Percentiles rank a stretch among this genome's conserved stretches.
phyloP scores from a whole-genome alignment of 179 eudicot species.

The Silene vulgaris region DNA sequence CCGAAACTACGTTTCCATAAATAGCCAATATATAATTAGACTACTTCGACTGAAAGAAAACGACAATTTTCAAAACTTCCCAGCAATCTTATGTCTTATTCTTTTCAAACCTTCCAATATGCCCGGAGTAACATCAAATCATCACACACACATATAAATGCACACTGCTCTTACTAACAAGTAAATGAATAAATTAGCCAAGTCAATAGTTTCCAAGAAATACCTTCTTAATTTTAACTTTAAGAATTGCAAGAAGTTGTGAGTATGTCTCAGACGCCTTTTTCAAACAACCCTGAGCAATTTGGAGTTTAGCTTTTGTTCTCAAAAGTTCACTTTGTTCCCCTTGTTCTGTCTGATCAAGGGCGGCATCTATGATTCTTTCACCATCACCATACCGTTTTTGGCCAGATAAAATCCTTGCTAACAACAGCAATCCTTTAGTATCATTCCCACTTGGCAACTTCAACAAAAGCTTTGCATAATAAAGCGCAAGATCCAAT shows the following conservation, averaged over 20 bases:
- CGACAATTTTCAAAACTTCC: not conserved
- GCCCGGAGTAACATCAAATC: not conserved
- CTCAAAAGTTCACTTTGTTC: constrained; percentile 67
- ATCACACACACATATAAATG: not conserved
- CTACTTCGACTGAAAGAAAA: not conserved
- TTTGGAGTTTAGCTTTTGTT: constrained; percentile 80
- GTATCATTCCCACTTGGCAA: constrained; percentile 60
- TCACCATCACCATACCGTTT: constrained; percentile 60
- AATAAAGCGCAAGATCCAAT: constrained; percentile 60
- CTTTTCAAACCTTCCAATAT: not conserved
- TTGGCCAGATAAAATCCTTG: constrained; percentile 74
- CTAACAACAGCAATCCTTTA: constrained; percentile 67
- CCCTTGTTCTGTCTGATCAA: constrained; percentile 77
- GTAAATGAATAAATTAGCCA: not conserved
- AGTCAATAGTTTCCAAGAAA: constrained; percentile 37
- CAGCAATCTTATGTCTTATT: not conserved
- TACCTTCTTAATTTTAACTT: constrained; percentile 55
- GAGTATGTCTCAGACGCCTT: constrained; percentile 63
- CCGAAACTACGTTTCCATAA: not conserved
- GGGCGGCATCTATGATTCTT: constrained; percentile 60
- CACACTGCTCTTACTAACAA: too few species aligned
- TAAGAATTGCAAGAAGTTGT: constrained; percentile 76
- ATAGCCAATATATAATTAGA: not conserved
- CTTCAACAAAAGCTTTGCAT: constrained; percentile 53
- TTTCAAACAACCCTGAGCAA: constrained; percentile 64